Percentiles rank a stretch among this genome's conserved stretches.
phyloP scores from a whole-genome alignment of 352 stramenopile genomes.

The Globisporangium parvum region DNA sequence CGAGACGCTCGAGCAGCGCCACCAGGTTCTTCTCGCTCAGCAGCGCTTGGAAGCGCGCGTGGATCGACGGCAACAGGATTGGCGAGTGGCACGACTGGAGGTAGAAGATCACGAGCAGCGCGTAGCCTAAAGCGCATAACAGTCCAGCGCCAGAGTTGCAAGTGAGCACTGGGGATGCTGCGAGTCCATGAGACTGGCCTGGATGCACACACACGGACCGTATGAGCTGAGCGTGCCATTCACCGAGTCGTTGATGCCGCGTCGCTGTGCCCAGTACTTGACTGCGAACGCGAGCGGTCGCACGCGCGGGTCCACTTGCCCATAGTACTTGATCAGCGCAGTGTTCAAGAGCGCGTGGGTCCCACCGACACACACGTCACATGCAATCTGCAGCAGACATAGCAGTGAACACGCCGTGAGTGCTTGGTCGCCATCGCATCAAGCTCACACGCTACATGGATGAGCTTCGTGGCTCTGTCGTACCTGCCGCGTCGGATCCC shows the following conservation, averaged over 20 bases:
- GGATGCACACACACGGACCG: constrained; percentile 31
- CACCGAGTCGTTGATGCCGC: constrained; percentile 95
- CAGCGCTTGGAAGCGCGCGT: constrained; percentile 41
- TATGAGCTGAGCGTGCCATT: constrained; percentile 97
- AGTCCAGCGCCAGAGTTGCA: neutral
- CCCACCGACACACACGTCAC: constrained; percentile 71
- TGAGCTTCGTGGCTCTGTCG: neutral
- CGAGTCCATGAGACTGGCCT: neutral
- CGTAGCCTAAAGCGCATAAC: constrained; percentile 68
- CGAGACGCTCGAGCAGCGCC: constrained; percentile 52
- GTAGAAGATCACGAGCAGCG: constrained; percentile 96
- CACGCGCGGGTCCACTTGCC: constrained; percentile 63
- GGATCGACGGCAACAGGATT: constrained; percentile 42
- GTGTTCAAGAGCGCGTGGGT: constrained; percentile 75
- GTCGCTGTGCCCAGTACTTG: constrained; percentile 96
- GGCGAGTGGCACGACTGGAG: constrained; percentile 78
- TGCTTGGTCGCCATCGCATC: too few species aligned
- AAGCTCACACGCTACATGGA: too few species aligned
- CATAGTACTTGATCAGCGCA: constrained; percentile 68
- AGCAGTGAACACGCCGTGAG: neutral
- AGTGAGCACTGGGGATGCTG: neutral
- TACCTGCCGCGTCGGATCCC: constrained; percentile 53
- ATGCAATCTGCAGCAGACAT: constrained; percentile 31
- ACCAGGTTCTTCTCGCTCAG: constrained; percentile 92
- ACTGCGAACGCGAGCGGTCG: constrained; percentile 94